These are phyloP conservation scores for Syncephalastrum monosporum DNA, from an alignment of 371 early-diverging fungal genomes.

Conservation along the genomic window DNA sequence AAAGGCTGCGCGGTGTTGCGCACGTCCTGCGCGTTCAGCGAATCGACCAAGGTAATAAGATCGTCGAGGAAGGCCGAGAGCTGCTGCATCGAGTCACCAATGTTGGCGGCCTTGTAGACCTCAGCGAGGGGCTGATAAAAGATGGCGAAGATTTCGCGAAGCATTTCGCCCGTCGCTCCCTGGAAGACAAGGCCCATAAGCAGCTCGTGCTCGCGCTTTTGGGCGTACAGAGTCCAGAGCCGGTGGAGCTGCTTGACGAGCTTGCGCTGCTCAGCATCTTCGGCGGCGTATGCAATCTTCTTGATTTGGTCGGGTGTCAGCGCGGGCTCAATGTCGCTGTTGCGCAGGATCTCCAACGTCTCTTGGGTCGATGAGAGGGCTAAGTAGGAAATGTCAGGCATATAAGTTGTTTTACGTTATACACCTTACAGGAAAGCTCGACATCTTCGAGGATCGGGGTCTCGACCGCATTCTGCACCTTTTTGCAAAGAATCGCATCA, in stretches of 20 bases:
- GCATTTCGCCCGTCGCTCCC: slow-evolving; percentile 62
- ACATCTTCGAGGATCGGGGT: slow-evolving; percentile 24
- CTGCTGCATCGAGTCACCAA: slow-evolving; percentile 60
- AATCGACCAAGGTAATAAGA: slow-evolving; percentile 54
- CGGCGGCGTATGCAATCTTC: slow-evolving; percentile 16
- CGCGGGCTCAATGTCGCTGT: slow-evolving; percentile 34
- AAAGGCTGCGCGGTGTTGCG: slow-evolving; percentile 41
- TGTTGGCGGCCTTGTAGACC: slow-evolving; percentile 68
- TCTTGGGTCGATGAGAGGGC: slow-evolving; percentile 13
- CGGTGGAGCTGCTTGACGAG: slow-evolving; percentile 43
- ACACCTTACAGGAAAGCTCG: slow-evolving; percentile 10
- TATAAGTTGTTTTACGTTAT: neutral
- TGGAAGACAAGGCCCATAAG: slow-evolving; percentile 60
- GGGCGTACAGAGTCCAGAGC: slow-evolving; percentile 49
- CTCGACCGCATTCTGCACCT: slow-evolving; percentile 50
- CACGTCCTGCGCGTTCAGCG: slow-evolving; percentile 33
- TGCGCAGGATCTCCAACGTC: slow-evolving; percentile 36
- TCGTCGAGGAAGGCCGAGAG: slow-evolving; percentile 59
- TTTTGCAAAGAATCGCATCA: slow-evolving; percentile 44
- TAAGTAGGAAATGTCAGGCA: neutral
- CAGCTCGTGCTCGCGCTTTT: slow-evolving; percentile 56
- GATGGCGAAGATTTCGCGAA: slow-evolving; percentile 62
- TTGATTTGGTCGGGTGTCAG: slow-evolving; percentile 41
- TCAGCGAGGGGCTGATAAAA: slow-evolving; percentile 67
- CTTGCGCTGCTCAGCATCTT: slow-evolving; percentile 14